phyloP scores from a whole-genome alignment of 371 early-diverging fungal genomes.

The Lichtheimia ornata region DNA sequence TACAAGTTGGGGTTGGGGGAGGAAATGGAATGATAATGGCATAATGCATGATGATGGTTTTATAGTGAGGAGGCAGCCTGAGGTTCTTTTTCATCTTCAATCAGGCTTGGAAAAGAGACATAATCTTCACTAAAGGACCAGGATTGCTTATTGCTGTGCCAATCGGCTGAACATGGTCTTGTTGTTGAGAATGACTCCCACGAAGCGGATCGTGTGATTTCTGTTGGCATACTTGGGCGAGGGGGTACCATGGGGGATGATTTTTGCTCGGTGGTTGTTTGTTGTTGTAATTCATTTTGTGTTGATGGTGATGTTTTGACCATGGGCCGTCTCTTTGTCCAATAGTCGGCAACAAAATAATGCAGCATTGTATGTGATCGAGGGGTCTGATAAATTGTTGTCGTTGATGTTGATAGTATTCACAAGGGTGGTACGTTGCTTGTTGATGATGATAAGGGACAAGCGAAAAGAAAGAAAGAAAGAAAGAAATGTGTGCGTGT shows the following conservation, averaged over 20 bases:
- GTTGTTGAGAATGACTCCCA: conserved; percentile 17
- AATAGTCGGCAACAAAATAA: conserved; percentile 14
- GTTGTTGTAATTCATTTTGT: conserved; percentile 1
- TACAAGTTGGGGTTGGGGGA: neutral
- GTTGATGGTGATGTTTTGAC: neutral
- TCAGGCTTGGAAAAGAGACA: conserved; percentile 38
- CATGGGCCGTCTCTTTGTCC: conserved; percentile 13
- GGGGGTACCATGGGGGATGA: neutral
- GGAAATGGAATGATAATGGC: neutral
- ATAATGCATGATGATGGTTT: neutral
- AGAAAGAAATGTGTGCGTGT: too few relatives aligned
- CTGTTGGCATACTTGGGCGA: neutral
- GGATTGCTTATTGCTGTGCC: conserved; percentile 27
- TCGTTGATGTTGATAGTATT: too few relatives aligned
- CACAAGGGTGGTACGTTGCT: too few relatives aligned
- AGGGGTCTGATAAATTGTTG: too few relatives aligned
- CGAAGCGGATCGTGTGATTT: conserved; percentile 16
- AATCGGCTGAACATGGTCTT: conserved; percentile 17
- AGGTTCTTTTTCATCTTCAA: conserved; percentile 2
- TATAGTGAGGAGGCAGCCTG: neutral
- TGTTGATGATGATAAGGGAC: too few relatives aligned
- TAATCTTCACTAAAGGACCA: conserved; percentile 40
- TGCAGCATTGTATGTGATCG: conserved; percentile 6
- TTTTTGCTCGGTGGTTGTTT: neutral
- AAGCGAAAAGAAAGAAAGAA: too few relatives aligned